phyloP scores from a whole-genome alignment of 2,329 filamentous ascomycete genomes.

The Sporothrix pallida region DNA sequence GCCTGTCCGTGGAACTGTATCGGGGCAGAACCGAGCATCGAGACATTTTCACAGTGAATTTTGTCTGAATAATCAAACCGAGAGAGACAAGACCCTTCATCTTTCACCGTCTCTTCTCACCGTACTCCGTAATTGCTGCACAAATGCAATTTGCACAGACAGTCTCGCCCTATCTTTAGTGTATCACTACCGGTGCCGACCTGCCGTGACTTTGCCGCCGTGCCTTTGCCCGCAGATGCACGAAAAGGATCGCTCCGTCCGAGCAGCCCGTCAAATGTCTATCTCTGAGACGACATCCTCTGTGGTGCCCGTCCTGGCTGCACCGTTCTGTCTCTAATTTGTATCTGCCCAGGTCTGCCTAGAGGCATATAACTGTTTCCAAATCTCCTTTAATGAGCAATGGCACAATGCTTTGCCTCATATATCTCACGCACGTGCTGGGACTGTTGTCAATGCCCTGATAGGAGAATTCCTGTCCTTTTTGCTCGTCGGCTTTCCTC shows the following conservation, averaged over 20 bases:
- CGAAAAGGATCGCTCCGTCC: conserved; percentile 17
- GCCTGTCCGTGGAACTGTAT: neutral
- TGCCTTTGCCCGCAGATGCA: neutral
- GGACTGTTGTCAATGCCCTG: neutral
- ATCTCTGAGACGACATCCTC: conserved; percentile 7
- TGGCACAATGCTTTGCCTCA: conserved; percentile 5
- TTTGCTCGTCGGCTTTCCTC: neutral
- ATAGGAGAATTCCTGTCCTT: neutral
- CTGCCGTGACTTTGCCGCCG: neutral
- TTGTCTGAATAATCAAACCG: too few species aligned
- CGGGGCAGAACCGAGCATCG: neutral
- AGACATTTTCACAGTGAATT: neutral
- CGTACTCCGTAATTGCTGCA: too few species aligned
- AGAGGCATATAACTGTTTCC: neutral
- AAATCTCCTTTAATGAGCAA: neutral
- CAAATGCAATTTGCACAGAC: neutral
- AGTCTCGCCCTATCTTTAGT: conserved; percentile 1
- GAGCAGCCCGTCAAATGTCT: conserved; percentile 12
- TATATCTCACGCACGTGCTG: conserved; percentile 22
- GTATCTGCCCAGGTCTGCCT: neutral
- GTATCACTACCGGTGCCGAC: conserved; percentile 14
- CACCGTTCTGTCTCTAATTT: neutral
- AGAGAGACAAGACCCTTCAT: neutral
- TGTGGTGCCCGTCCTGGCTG: neutral
- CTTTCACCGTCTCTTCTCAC: neutral